Conservation (phyloP, 345 rosid species). For the Lepidium aucheri region DNA sequence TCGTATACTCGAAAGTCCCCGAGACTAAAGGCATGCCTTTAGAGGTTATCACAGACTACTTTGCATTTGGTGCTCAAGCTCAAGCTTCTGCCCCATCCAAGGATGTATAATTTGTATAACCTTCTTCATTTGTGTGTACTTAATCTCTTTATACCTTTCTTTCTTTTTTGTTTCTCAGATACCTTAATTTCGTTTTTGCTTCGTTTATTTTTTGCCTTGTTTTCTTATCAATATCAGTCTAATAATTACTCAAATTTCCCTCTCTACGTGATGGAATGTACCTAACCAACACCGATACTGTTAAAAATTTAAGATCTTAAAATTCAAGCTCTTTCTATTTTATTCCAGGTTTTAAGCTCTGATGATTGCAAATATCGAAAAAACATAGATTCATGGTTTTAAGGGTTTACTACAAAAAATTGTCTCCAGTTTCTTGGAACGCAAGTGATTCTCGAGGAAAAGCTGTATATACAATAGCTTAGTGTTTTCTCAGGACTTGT, state of each 20-base stretch:
- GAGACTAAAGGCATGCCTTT: slow-evolving; percentile 99
- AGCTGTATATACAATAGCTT: slow-evolving; percentile 12
- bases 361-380: background rate
- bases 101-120: slow-evolving; percentile 15
- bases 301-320: background rate
- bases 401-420: slow-evolving; percentile 1
- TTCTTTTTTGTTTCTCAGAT: slow-evolving; percentile 2
- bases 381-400: background rate
- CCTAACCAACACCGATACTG: background rate
- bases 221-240: background rate
- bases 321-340: background rate
- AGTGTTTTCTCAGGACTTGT: slow-evolving; percentile 30
- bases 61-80: slow-evolving; percentile 75
- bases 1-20: slow-evolving; percentile 85
- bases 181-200: slow-evolving; percentile 1
- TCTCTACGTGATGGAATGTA: background rate
- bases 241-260: slow-evolving; percentile 9
- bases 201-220: background rate
- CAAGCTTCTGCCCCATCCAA: slow-evolving; percentile 23
- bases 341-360: background rate
- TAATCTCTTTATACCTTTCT: slow-evolving; percentile 3
- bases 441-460: slow-evolving; percentile 17
- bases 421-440: background rate
- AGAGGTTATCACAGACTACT: slow-evolving; percentile 95
- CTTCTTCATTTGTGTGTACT: slow-evolving; percentile 17